These are phyloP conservation scores for Lactarius tabidus DNA, from an alignment of 768 basidiomycete genomes.

Conservation along the genomic window DNA sequence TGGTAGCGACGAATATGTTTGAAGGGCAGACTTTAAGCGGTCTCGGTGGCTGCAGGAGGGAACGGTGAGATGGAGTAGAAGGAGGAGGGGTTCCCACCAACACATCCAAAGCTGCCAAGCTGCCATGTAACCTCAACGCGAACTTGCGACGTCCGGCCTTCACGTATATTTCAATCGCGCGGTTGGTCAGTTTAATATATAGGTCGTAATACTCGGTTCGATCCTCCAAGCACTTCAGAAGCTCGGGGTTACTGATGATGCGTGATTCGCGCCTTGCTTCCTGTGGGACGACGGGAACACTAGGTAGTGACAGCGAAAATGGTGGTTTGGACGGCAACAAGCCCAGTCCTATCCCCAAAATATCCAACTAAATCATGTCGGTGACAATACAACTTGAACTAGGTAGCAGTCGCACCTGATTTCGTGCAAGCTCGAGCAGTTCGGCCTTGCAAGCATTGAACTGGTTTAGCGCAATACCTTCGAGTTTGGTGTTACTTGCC, in stretches of 20 bases:
- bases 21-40: conserved; percentile 56
- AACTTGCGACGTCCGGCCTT: conserved; percentile 81
- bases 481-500: conserved; percentile 48
- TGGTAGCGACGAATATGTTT: conserved; percentile 74
- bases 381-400: not conserved
- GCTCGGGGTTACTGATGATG: conserved; percentile 55
- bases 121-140: conserved; percentile 80
- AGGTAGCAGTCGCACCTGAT: conserved; percentile 47
- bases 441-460: conserved; percentile 85
- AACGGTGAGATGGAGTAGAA: not conserved
- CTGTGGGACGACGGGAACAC: conserved; percentile 21
- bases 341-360: conserved; percentile 68
- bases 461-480: conserved; percentile 43
- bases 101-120: conserved; percentile 85
- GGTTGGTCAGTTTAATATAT: conserved; percentile 71
- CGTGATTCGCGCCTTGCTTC: conserved; percentile 29
- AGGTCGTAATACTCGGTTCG: conserved; percentile 67
- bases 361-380: conserved; percentile 59
- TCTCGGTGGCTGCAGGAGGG: conserved; percentile 56
- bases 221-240: conserved; percentile 54
- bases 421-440: conserved; percentile 80
- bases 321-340: conserved; percentile 71
- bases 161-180: conserved; percentile 80
- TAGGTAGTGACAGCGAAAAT: conserved; percentile 53
- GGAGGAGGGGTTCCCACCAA: conserved; percentile 40